phyloP scores from a whole-genome alignment of 805 yeast species.

The Starmerella vitae region DNA sequence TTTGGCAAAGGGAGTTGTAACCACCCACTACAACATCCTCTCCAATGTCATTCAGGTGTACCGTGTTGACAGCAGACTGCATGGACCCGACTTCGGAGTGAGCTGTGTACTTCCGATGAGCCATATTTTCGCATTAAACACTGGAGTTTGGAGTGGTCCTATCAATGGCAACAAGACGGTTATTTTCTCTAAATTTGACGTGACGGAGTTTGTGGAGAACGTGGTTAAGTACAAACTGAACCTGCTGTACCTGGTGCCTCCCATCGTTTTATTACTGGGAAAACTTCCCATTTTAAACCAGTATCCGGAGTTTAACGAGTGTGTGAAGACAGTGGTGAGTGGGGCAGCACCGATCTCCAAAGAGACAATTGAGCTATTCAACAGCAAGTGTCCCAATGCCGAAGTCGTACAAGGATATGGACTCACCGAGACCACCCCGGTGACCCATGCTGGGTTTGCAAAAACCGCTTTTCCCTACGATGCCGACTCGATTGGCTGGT shows the following conservation, averaged over 20 bases:
- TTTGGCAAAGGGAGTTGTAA: conserved; percentile 63
- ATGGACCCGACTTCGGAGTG: conserved; percentile 21
- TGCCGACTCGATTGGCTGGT: conserved; percentile 37
- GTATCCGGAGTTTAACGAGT: conserved; percentile 31
- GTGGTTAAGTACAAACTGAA: conserved; percentile 27
- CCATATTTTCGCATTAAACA: conserved; percentile 26
- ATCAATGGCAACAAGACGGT: conserved; percentile 19
- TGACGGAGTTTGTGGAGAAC: conserved; percentile 23
- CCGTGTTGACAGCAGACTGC: neutral
- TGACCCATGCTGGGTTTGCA: conserved; percentile 29
- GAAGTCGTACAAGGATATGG: conserved; percentile 30
- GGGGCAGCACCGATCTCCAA: conserved; percentile 37
- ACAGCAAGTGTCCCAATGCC: conserved; percentile 10
- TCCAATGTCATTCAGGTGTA: conserved; percentile 27
- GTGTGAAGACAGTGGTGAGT: conserved; percentile 26
- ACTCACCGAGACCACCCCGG: conserved; percentile 52
- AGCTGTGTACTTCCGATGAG: conserved; percentile 28
- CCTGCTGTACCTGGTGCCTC: conserved; percentile 33
- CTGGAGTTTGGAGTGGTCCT: conserved; percentile 21
- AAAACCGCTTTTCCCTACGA: conserved; percentile 31
- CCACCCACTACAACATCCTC: conserved; percentile 43
- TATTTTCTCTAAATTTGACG: conserved; percentile 26
- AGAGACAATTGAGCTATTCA: conserved; percentile 11
- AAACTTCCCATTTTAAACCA: conserved; percentile 33
- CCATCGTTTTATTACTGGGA: conserved; percentile 35